These are phyloP conservation scores for Penicillium sp. DNA, from an alignment of 2,329 filamentous ascomycete species.

Conservation along the genomic window DNA sequence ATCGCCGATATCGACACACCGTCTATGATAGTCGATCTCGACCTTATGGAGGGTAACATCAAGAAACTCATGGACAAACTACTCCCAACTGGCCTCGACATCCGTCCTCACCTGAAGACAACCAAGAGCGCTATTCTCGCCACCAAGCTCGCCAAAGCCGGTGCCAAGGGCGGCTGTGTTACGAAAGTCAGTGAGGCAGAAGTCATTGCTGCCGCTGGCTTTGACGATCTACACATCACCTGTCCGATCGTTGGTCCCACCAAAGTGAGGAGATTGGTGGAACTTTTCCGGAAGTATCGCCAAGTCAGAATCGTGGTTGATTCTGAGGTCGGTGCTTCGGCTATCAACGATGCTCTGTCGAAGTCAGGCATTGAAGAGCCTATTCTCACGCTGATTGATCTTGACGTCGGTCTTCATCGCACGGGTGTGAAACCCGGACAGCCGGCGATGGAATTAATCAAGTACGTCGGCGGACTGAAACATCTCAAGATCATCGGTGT, in stretches of 20 bases:
- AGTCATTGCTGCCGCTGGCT: conserved; percentile 51
- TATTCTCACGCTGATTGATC: conserved; percentile 54
- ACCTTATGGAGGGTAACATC: conserved; percentile 60
- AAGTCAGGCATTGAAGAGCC: conserved; percentile 44
- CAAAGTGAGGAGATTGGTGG: conserved; percentile 57
- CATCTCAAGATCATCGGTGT: conserved; percentile 56
- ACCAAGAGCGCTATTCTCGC: conserved; percentile 58
- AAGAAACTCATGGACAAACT: conserved; percentile 54
- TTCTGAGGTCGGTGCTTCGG: conserved; percentile 52
- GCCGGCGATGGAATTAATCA: conserved; percentile 49
- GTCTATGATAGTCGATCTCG: conserved; percentile 62
- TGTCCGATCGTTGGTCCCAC: conserved; percentile 56
- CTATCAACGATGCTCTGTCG: conserved; percentile 53
- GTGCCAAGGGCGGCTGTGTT: conserved; percentile 59
- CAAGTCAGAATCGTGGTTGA: conserved; percentile 57
- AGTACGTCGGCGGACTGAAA: conserved; percentile 44
- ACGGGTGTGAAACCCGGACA: conserved; percentile 56
- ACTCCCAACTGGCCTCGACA: conserved; percentile 53
- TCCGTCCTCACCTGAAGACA: conserved; percentile 61
- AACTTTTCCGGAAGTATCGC: conserved; percentile 49
- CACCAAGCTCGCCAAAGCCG: conserved; percentile 51
- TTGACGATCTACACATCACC: conserved; percentile 59
- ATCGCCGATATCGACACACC: conserved; percentile 59
- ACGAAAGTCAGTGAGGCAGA: conserved; percentile 59
- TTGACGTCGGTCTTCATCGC: conserved; percentile 59